Conservation (phyloP, 2,329 filamentous ascomycete species). For the Aspergillus texensis region DNA sequence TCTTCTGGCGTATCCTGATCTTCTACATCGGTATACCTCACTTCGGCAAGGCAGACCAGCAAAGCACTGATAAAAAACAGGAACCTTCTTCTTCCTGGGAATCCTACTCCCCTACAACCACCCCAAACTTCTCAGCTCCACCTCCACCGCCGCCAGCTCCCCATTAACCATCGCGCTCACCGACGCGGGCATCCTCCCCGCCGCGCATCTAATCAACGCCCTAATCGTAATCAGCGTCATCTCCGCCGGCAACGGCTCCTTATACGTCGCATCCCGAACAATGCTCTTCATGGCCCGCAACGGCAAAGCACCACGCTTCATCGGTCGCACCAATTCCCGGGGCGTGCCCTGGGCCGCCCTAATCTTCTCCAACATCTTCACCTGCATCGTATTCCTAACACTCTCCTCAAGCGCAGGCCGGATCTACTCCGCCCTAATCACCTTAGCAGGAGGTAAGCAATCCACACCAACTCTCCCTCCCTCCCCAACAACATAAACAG, state of each 20-base stretch:
- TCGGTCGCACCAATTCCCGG: slow-evolving; percentile 67
- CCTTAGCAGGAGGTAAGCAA: slow-evolving; percentile 36
- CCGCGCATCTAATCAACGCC: slow-evolving; percentile 76
- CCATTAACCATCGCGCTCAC: slow-evolving; percentile 75
- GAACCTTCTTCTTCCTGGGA: slow-evolving; percentile 73
- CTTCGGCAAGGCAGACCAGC: background rate
- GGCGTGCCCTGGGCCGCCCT: slow-evolving; percentile 65
- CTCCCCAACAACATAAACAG: background rate
- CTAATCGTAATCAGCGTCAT: slow-evolving; percentile 75
- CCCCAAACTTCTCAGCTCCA: slow-evolving; percentile 62
- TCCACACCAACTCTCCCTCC: too few relatives aligned
- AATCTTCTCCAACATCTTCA: slow-evolving; percentile 70
- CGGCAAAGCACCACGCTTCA: slow-evolving; percentile 68
- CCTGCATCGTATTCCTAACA: slow-evolving; percentile 44
- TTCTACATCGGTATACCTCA: slow-evolving; percentile 58
- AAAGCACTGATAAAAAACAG: slow-evolving; percentile 30
- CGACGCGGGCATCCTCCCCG: slow-evolving; percentile 72
- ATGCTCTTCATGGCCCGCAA: slow-evolving; percentile 76
- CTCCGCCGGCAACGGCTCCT: slow-evolving; percentile 72
- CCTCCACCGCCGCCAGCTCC: slow-evolving; percentile 66
- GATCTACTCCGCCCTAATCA: slow-evolving; percentile 36
- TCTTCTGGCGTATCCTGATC: slow-evolving; percentile 50
- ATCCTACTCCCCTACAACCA: slow-evolving; percentile 73
- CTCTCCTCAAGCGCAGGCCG: slow-evolving; percentile 34
- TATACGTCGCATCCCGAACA: slow-evolving; percentile 76